Base-by-base conservation (phyloP, 305 asterid genomes). In the Fraxinus floribunda region DNA sequence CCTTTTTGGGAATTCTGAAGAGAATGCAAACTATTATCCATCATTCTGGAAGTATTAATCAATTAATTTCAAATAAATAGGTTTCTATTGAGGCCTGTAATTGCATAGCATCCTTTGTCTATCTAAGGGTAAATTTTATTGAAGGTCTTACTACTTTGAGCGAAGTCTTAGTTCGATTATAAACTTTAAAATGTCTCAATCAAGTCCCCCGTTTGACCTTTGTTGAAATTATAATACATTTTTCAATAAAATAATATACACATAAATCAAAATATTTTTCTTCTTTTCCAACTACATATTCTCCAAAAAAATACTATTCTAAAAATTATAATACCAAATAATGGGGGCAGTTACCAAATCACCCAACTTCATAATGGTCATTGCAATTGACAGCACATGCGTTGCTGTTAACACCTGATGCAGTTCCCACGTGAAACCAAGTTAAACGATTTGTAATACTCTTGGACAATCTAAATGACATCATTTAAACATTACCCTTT, bases 11-110 rank as follows among this genome's bases (percentile, higher is more conserved):
- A 84, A 41, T 76, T 83, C 87, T 83, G 82, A 76, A 44, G 82
- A 76, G 82, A 83, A 85, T 77, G 75, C 75, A 77, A 86, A 83
- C 85, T 83, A 71, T 80, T 84, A 84, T 85, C 84, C 41, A 32
- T 22, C 73, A 57, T 76, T 26, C 39, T 68, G 75, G 38, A 68
- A 68, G 75, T 68, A 29, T 68, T 29, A 30, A 29, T 70, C 38
- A 30, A 70, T 70, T 70, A 70, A 70, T 29, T 70, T 70, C 75
- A 70, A 30, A 70, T 30, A 70, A 29, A 70, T 70, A 70, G 75
- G 75, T 70, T 70, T 70, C 75, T 15, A 29, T 30, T 30, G 39
- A 29, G 41, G 38, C 75, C 22, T 70, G 75, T 26, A 68, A 30
- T 30, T 30, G 41, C 75, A 30, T 30, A 70, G 41, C 41, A 70